Conservation (phyloP, 1,139 yeast genomes). For the Taphrina wiesneri region DNA sequence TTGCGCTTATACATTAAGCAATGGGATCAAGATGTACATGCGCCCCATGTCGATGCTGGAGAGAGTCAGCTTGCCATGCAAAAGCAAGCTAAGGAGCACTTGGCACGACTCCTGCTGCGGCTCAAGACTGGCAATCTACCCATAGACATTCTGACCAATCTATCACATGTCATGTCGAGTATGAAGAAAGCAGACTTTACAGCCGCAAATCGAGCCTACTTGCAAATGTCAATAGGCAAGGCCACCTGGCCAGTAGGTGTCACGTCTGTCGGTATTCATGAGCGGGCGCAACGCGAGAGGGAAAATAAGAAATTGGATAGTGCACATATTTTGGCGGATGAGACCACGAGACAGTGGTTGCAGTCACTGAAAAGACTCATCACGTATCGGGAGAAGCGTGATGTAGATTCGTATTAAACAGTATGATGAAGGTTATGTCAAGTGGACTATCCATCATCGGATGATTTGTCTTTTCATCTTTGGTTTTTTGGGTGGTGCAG, state of each 20-base stretch:
- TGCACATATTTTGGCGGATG: constrained; percentile 80
- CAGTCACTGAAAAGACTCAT: constrained; percentile 70
- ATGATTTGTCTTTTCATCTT: constrained; percentile 33
- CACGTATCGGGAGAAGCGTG: constrained; percentile 46
- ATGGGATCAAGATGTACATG: constrained; percentile 38
- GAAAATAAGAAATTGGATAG: constrained; percentile 45
- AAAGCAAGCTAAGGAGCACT: constrained; percentile 45
- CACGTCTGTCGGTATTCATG: constrained; percentile 75
- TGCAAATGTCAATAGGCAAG: constrained; percentile 78
- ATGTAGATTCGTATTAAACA: background rate
- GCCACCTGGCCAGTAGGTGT: constrained; percentile 95
- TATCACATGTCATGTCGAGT: constrained; percentile 62
- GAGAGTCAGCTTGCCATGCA: background rate
- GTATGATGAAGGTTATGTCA: too few species aligned
- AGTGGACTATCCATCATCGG: constrained; percentile 1
- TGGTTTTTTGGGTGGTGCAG: constrained; percentile 25
- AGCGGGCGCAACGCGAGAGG: constrained; percentile 59
- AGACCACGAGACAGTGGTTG: constrained; percentile 73
- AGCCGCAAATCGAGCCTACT: constrained; percentile 67
- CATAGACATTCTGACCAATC: constrained; percentile 55
- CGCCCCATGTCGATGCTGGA: background rate
- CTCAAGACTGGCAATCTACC: constrained; percentile 55
- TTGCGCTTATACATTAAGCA: constrained; percentile 32
- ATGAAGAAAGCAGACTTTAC: constrained; percentile 58
- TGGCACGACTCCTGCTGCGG: constrained; percentile 62